A percentile compares a stretch with the other conserved stretches of the same genome.
Conservation (phyloP, 345 rosid species). For the Leavenworthia alabamica region DNA sequence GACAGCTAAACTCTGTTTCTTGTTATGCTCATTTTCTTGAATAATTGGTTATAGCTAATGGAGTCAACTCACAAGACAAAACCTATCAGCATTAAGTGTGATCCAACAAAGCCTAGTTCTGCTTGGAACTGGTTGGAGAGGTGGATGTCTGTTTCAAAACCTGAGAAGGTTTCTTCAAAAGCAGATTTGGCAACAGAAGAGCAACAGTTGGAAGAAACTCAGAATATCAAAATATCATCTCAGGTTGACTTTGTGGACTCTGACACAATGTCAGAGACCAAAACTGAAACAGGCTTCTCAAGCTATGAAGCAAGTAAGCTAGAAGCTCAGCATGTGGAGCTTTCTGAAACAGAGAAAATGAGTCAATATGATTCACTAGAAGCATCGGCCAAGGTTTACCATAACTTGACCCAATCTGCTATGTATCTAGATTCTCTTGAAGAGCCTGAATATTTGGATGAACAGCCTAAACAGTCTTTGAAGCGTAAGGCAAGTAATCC, state of each 20-base stretch:
- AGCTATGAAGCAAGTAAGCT: conserved; percentile 31
- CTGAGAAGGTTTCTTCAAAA: conserved; percentile 38
- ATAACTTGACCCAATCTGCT: conserved; percentile 30
- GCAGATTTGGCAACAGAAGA: conserved; percentile 31
- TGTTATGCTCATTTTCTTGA: conserved; percentile 1
- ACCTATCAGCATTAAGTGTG: conserved; percentile 71
- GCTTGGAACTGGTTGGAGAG: conserved; percentile 97
- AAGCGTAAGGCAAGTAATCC: conserved; percentile 65
- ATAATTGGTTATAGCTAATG: conserved; percentile 53
- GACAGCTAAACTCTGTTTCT: background rate
- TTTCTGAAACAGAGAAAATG: conserved; percentile 31
- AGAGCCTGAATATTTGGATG: conserved; percentile 41
- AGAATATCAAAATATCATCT: conserved; percentile 25
- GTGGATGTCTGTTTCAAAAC: conserved; percentile 67
- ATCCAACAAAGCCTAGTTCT: conserved; percentile 64
- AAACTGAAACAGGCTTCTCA: no score
- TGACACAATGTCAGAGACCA: conserved; percentile 31
- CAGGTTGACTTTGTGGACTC: conserved; percentile 32
- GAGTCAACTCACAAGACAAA: conserved; percentile 62
- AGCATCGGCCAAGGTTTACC: conserved; percentile 33
- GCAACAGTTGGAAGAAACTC: conserved; percentile 33
- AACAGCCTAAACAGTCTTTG: conserved; percentile 49
- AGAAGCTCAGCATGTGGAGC: conserved; percentile 27
- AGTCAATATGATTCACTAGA: conserved; percentile 35
- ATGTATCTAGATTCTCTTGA: conserved; percentile 23